Conservation (phyloP, 805 yeast genomes). For the Teunomyces cretensis region DNA sequence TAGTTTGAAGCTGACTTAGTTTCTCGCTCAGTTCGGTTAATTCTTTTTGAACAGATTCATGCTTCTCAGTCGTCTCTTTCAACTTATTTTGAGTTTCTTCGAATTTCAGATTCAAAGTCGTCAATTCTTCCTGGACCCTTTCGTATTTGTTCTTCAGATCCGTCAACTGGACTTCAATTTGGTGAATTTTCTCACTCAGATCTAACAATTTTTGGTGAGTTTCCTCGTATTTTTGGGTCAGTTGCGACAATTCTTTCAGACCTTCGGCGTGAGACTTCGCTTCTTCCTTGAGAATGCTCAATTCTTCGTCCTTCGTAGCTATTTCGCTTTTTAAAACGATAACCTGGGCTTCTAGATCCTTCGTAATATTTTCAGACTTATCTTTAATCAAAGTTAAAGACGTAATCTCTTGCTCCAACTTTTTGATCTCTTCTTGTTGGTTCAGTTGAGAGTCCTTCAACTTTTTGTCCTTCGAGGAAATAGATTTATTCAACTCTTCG, state of each 20-base stretch:
- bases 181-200: neutral
- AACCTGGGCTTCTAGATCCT: neutral
- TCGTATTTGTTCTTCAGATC: neutral
- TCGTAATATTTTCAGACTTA: neutral
- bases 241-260: neutral
- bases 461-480: neutral
- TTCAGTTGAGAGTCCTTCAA: neutral
- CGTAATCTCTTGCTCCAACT: constrained; percentile 1
- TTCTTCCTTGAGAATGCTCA: neutral
- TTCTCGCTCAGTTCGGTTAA: neutral
- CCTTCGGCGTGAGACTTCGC: neutral
- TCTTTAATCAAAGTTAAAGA: neutral
- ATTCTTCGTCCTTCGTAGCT: neutral
- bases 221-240: neutral
- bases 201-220: neutral
- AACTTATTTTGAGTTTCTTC: neutral
- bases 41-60: neutral
- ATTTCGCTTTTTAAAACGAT: neutral
- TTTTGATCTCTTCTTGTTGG: neutral
- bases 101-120: neutral
- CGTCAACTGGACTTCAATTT: neutral
- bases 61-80: neutral
- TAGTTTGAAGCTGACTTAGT: neutral
- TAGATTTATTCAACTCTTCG: neutral
- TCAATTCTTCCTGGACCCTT: neutral